Conservation (phyloP, 129 eudicot species). For the Centrapalus pauciflorus region DNA sequence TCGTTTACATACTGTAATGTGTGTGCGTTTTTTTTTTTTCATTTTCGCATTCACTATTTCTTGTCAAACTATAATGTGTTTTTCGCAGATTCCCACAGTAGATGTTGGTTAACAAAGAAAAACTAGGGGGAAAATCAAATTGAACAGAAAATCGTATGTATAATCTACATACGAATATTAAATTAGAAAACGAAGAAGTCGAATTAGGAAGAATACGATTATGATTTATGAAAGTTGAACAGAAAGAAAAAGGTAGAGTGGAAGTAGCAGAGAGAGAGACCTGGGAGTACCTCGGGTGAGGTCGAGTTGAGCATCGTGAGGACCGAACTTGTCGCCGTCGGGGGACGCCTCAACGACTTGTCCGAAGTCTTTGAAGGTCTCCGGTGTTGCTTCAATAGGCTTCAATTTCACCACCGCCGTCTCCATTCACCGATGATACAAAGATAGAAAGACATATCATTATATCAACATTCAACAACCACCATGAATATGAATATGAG, state of each 20-base stretch:
- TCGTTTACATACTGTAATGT: too few species aligned
- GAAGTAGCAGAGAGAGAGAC: slow-evolving; percentile 31
- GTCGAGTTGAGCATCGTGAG: slow-evolving; percentile 81
- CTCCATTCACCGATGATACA: too few species aligned
- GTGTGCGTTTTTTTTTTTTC: too few species aligned
- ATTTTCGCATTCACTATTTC: too few species aligned
- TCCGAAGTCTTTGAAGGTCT: slow-evolving; percentile 70
- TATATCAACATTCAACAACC: neutral
- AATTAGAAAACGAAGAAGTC: too few species aligned
- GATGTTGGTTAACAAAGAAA: too few species aligned
- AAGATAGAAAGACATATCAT: too few species aligned
- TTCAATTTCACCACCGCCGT: slow-evolving; percentile 45
- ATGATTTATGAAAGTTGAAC: neutral
- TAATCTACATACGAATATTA: too few species aligned
- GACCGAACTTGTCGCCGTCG: slow-evolving; percentile 77
- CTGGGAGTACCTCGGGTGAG: slow-evolving; percentile 71
- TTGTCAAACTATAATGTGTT: too few species aligned
- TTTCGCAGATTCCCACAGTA: too few species aligned
- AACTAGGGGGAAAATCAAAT: neutral
- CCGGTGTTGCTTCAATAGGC: slow-evolving; percentile 70
- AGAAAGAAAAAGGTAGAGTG: slow-evolving; percentile 13
- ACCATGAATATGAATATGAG: neutral
- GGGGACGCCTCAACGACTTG: slow-evolving; percentile 69
- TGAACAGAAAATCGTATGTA: too few species aligned
- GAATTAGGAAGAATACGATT: neutral